phyloP scores from a whole-genome alignment of 2,329 filamentous ascomycete species.

The Venturia effusa region DNA sequence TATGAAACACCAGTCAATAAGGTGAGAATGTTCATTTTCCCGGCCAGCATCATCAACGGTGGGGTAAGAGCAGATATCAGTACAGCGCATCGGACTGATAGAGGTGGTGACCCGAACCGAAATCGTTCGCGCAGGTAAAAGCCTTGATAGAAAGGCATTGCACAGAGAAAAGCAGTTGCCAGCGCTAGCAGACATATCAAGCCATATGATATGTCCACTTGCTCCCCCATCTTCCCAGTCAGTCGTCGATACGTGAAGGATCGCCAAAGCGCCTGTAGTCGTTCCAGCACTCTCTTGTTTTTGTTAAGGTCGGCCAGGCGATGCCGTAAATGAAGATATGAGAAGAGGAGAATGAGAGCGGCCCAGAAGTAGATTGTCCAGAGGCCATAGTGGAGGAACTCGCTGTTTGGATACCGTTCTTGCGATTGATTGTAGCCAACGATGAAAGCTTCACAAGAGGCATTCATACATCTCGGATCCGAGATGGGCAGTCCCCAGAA shows the following conservation, averaged over 20 bases:
- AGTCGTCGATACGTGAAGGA: constrained; percentile 16
- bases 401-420: constrained; percentile 4
- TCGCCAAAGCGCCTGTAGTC: constrained; percentile 10
- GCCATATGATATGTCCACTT: constrained; percentile 16
- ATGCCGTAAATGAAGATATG: not conserved
- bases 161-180: constrained; percentile 14
- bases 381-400: not conserved
- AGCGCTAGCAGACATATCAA: constrained; percentile 14
- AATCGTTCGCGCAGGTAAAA: constrained; percentile 15
- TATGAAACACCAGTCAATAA: constrained; percentile 21
- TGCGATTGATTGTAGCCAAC: constrained; percentile 4
- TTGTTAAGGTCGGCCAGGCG: constrained; percentile 1
- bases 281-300: not conserved
- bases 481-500: constrained; percentile 5
- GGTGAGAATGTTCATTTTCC: constrained; percentile 22
- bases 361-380: constrained; percentile 10
- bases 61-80: constrained; percentile 21
- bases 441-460: constrained; percentile 9
- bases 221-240: constrained; percentile 11
- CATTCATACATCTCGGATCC: constrained; percentile 11
- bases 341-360: constrained; percentile 6
- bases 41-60: constrained; percentile 19
- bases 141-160: constrained; percentile 16
- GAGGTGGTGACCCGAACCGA: constrained; percentile 18
- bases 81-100: constrained; percentile 19